Base-by-base conservation (phyloP, 208 protist species). In the Kentomonas sorsogonicus region DNA sequence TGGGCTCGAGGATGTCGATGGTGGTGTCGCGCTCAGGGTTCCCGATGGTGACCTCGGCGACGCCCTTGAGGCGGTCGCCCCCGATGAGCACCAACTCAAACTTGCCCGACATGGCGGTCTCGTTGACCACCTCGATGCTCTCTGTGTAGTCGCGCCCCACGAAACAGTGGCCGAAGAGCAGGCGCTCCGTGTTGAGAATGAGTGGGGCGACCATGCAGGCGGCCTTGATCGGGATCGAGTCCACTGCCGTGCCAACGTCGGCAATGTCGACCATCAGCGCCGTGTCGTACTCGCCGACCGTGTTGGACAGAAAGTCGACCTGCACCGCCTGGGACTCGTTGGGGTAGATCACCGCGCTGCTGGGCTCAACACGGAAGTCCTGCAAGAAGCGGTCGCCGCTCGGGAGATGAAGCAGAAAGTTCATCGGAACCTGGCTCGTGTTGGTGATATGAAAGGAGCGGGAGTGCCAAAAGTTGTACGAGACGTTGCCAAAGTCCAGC, bases 351-450 rank as follows among this genome's bases (percentile, higher is more conserved):
- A 65, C 57, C 22, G 92, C 91, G 1, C 53, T 60, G n/a, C 72
- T 45, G 0, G 94, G 94, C 0, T 69, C 64, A 38, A 96, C 70
- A 9, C 69, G 71, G 52, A 98, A 95, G 43, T 95, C 72, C 1
- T 58, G 41, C 43, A 79, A 61, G 26, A 72, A 60, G 0, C 63
- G 38, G 47, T 72, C 79, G 20, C 77, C 73, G 34, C 88, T 68
- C 1, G 89, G 76, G 20, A 97, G 63, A 45, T 74, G 82, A 27
- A 98, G 70, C 25, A 41, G 39, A 75, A 89, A 98, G 27, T 79
- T 60, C 77, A 98, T 96, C 15, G 94, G 91, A 26, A 98, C 90
- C 10, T 96, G 88, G 39, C 93, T 96, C 18, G 95, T 98, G 76
- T 98, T 98, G 58, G 69, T 41, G 47, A 98, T 77, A 27, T 80